Conservation (phyloP, 352 stramenopile genomes). For the Phytophthora kernoviae region DNA sequence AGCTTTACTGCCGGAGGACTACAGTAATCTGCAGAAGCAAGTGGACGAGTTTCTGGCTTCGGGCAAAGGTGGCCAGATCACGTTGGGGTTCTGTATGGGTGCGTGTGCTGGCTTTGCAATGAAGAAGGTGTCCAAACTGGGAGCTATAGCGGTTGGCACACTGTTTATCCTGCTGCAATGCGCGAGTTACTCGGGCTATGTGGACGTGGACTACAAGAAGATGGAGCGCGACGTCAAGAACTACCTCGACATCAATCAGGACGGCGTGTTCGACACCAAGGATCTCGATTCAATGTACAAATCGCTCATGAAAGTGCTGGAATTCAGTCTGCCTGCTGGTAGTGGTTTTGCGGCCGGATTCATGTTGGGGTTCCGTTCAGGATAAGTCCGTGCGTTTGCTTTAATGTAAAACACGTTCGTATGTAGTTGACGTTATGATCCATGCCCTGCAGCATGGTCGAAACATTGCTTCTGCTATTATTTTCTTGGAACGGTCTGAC, state of each 20-base stretch:
- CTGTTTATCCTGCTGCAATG: conserved; percentile 90
- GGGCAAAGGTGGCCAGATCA: conserved; percentile 80
- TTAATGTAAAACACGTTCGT: background rate
- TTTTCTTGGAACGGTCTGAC: no score
- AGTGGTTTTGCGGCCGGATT: conserved; percentile 81
- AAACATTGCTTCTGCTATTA: no score
- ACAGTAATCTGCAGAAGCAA: conserved; percentile 51
- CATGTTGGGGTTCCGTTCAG: conserved; percentile 75
- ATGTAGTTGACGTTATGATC: no score
- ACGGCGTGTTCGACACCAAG: conserved; percentile 74
- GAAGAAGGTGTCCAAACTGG: conserved; percentile 92
- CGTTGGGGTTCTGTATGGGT: conserved; percentile 91
- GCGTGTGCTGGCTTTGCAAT: conserved; percentile 90
- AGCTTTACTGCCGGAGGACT: conserved; percentile 45
- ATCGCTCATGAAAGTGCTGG: conserved; percentile 74
- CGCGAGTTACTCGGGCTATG: conserved; percentile 89
- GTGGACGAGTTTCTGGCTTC: conserved; percentile 68
- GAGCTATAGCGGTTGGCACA: conserved; percentile 82
- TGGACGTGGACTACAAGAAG: conserved; percentile 93
- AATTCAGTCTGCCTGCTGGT: conserved; percentile 78
- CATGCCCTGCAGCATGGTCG: no score
- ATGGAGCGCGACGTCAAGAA: conserved; percentile 77
- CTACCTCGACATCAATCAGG: conserved; percentile 84
- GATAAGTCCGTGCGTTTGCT: conserved; percentile 27
- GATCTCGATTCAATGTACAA: conserved; percentile 82